Base-by-base conservation (phyloP, 169 alveolate species). In the Theileria orientalis region DNA sequence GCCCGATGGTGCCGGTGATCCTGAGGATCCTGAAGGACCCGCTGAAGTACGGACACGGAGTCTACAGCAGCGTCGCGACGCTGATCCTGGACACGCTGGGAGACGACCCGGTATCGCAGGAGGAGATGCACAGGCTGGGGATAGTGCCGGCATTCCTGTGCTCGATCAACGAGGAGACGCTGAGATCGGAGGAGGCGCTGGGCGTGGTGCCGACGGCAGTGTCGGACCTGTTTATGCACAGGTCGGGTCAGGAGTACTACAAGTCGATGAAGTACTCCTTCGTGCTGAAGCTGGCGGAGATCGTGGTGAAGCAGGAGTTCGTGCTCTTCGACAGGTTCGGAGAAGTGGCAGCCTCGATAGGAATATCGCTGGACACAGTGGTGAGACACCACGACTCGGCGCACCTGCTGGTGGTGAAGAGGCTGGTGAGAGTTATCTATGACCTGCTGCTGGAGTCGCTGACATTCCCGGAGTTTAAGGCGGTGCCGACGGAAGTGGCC, bases 261-360 rank as follows among this genome's bases (percentile, higher is more conserved):
- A 85, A 74, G 74, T 68, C 66, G 30, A 40, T 71, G 41, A 68
- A 84, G 33, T 85, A 82, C 54, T 49, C 83, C n/a, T 90, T 87
- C 23, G 70, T 85, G 35, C 61, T 83, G 75, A 80, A 69, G 51
- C 30, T 89, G 33, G 67, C 84, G 40, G 91, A 85, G 32, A 83
- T 85, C 40, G 82, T 89, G 8, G 57, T 79, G 8, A 74, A 85
- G 27, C 76, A 44, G 47, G 94, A 89, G 47, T 89, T 83, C 68
- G 90, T 89, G n/a, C 77, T 89, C 35, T 89, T 83, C 56, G 92
- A 89, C 44, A 74, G 91, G 68, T 89, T 89, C 67, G 94, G 94
- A 6, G 94, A 89, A 49, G 90, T 89, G 32, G 90, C 94, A 21
- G 74, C 90, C 54, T 75, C 92, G 8, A 83, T 89, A 11, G 94